phyloP scores from a whole-genome alignment of 768 basidiomycete species.

The Ramaria rubella region DNA sequence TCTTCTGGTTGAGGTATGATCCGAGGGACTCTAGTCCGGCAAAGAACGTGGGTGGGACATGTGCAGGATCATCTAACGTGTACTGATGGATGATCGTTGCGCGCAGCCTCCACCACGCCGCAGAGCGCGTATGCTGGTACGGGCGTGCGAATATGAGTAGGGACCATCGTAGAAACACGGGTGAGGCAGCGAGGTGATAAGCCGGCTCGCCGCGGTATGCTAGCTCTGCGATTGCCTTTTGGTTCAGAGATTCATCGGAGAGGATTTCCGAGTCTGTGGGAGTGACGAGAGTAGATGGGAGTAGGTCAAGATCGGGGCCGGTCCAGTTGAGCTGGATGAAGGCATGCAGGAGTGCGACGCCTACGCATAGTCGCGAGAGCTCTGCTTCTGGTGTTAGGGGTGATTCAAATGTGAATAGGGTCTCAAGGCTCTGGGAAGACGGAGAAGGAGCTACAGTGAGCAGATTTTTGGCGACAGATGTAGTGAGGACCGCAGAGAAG shows the following conservation, averaged over 20 bases:
- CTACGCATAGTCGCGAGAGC: conserved; percentile 53
- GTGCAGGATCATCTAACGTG: conserved; percentile 77
- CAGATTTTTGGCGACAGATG: conserved; percentile 28
- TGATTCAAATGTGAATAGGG: conserved; percentile 27
- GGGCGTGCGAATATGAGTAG: conserved; percentile 57
- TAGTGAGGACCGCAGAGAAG: conserved; percentile 31
- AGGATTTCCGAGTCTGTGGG: conserved; percentile 29
- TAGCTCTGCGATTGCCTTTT: conserved; percentile 65
- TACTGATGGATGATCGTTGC: conserved; percentile 58
- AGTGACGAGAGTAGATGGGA: conserved; percentile 30
- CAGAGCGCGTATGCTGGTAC: conserved; percentile 43
- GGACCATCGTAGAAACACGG: conserved; percentile 70
- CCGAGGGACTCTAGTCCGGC: conserved; percentile 32
- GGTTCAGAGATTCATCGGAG: conserved; percentile 49
- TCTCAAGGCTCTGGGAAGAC: conserved; percentile 33
- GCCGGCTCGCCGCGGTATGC: conserved; percentile 89
- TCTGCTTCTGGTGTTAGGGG: conserved; percentile 36
- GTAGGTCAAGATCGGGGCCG: conserved; percentile 74
- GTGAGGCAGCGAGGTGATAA: conserved; percentile 75
- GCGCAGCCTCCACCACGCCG: conserved; percentile 83
- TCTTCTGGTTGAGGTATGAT: conserved; percentile 26
- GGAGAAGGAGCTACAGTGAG: conserved; percentile 26
- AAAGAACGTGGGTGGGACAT: conserved; percentile 36
- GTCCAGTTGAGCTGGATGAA: conserved; percentile 97
- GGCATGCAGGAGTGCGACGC: conserved; percentile 76